A percentile compares a stretch with the other conserved stretches of the same genome.
These are phyloP conservation scores for Xylaria palmicola DNA, from an alignment of 495 filamentous ascomycete genomes.

Conservation along the genomic window DNA sequence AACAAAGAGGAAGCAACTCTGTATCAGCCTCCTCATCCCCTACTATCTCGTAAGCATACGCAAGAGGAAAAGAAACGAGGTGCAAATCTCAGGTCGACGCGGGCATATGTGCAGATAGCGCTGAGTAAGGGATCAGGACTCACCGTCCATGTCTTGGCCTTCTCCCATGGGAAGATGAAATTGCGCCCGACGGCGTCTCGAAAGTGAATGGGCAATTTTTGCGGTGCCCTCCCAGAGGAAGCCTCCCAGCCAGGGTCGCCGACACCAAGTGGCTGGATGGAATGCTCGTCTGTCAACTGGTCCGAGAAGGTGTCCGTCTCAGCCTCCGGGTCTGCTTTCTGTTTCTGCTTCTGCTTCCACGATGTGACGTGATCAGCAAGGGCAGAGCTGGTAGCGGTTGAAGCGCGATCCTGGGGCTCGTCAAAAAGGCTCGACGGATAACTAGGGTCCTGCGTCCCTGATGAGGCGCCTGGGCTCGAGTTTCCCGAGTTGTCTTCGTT, in stretches of 20 bases:
- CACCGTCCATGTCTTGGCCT: constrained; percentile 66
- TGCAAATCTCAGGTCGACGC: not conserved
- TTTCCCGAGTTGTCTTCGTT: not conserved
- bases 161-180: constrained; percentile 62
- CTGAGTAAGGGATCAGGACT: constrained; percentile 19
- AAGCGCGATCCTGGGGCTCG: not conserved
- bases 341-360: constrained; percentile 21
- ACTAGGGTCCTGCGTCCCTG: not conserved
- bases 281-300: not conserved
- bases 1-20: constrained; percentile 48
- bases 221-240: constrained; percentile 26
- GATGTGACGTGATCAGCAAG: constrained; percentile 1
- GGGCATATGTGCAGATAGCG: not conserved
- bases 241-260: constrained; percentile 20
- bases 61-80: not conserved
- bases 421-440: constrained; percentile 5
- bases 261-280: not conserved
- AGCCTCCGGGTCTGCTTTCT: constrained; percentile 15
- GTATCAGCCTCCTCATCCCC: constrained; percentile 56
- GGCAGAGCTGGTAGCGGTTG: not conserved
- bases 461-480: not conserved
- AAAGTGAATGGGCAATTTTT: constrained; percentile 59
- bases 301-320: constrained; percentile 3
- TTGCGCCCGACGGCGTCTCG: constrained; percentile 66
- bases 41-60: constrained; percentile 21